Evolutionary conservation across 163 green algal genomes (phyloP).

Genomic region (Scenedesmus sp.): DNA sequence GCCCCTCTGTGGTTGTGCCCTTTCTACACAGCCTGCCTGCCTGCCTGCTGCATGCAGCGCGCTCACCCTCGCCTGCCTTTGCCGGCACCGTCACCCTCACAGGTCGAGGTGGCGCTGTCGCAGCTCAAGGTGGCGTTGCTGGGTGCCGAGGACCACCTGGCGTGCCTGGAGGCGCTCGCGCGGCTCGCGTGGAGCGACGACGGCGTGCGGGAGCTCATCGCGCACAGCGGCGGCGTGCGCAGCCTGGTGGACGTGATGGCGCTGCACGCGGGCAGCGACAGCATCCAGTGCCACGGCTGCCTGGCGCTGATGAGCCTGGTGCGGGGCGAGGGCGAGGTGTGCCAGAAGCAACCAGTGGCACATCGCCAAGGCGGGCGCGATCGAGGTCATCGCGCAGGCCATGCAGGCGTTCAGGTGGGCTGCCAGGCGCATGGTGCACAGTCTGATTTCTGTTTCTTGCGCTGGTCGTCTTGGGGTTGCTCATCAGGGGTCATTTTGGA

Average conservation of each 20-base stretch:
- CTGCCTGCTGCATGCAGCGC: neutral
- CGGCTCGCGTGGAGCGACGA: constrained; percentile 78
- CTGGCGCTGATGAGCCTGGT: constrained; percentile 77
- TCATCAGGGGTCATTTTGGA: no score
- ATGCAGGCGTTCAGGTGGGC: constrained; percentile 58
- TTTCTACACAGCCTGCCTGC: no score
- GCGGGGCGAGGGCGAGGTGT: constrained; percentile 67
- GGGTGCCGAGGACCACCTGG: constrained; percentile 35
- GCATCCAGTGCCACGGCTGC: constrained; percentile 72
- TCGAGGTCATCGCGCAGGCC: constrained; percentile 62
- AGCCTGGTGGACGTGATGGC: constrained; percentile 41
- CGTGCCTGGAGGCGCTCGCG: constrained; percentile 64
- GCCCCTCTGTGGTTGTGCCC: no score
- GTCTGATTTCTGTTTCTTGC: no score
- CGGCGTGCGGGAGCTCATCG: constrained; percentile 55
- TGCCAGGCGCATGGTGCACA: neutral
- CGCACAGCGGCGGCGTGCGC: constrained; percentile 33
- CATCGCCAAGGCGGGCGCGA: constrained; percentile 61
- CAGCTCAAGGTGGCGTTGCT: constrained; percentile 30
- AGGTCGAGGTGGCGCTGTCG: constrained; percentile 51
- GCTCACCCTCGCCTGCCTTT: neutral
- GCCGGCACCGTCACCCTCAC: neutral
- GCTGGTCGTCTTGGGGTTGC: neutral
- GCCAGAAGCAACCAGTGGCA: constrained; percentile 67
- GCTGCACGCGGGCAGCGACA: constrained; percentile 41